These are phyloP conservation scores for Kwoniella pini DNA, from an alignment of 768 basidiomycete genomes.

Conservation along the genomic window DNA sequence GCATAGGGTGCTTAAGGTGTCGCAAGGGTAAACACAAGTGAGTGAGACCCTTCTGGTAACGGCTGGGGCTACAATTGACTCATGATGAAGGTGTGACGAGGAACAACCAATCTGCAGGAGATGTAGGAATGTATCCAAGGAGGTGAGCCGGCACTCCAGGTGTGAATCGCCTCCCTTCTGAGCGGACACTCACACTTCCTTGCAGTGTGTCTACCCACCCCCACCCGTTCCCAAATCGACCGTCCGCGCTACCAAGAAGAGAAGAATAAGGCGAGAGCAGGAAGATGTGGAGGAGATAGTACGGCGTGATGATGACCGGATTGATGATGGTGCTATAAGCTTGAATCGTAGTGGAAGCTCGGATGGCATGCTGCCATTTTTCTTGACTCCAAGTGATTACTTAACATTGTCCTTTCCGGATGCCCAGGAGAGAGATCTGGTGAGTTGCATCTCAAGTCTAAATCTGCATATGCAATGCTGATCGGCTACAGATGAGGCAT, in stretches of 20 bases:
- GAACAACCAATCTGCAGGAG: conserved; percentile 8
- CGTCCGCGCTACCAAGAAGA: background rate
- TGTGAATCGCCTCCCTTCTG: too few relatives aligned
- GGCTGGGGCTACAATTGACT: background rate
- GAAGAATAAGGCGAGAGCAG: background rate
- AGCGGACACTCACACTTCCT: background rate
- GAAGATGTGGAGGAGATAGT: background rate
- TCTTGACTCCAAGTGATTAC: conserved; percentile 6
- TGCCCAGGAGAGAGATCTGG: conserved; percentile 9
- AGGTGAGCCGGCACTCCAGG: too few relatives aligned
- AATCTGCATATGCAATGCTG: background rate
- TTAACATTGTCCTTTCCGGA: conserved; percentile 8
- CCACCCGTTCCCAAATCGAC: background rate
- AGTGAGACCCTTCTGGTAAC: background rate
- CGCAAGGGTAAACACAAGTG: conserved; percentile 14
- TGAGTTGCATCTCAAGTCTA: background rate
- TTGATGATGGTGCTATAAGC: background rate
- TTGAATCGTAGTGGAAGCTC: background rate
- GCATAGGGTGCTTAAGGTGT: conserved; percentile 10
- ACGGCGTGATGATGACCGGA: background rate
- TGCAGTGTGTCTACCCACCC: conserved; percentile 11
- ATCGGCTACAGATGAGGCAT: conserved; percentile 3
- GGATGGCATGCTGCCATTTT: background rate
- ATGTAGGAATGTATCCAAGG: background rate
- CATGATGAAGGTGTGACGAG: conserved; percentile 6